Evolutionary conservation across 805 yeast species (phyloP).

Genomic region (Torulaspora franciscae): DNA sequence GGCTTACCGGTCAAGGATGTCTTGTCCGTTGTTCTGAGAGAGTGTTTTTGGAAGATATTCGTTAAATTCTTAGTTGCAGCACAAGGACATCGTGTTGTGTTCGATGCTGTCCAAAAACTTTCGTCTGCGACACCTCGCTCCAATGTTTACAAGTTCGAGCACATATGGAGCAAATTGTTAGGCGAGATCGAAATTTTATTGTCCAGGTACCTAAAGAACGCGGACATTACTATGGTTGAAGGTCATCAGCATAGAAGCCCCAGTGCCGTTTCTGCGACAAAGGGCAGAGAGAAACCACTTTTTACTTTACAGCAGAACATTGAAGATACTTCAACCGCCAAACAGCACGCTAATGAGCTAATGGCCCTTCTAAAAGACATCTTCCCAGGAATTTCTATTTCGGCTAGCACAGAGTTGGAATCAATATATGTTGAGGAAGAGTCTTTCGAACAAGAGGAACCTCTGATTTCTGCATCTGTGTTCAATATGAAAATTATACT

Average conservation of each 20-base stretch:
- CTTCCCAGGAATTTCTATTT: constrained; percentile 61
- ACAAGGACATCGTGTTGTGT: constrained; percentile 64
- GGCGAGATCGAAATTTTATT: constrained; percentile 24
- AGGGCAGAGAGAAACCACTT: constrained; percentile 14
- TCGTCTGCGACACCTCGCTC: constrained; percentile 24
- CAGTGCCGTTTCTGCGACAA: constrained; percentile 14
- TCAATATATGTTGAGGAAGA: constrained; percentile 58
- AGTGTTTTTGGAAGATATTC: constrained; percentile 68
- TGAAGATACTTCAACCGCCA: constrained; percentile 23
- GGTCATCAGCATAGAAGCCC: constrained; percentile 5
- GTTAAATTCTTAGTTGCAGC: constrained; percentile 55
- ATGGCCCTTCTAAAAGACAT: constrained; percentile 49
- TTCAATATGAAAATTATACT: constrained; percentile 75
- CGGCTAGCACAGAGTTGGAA: constrained; percentile 34
- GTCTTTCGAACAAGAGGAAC: constrained; percentile 52
- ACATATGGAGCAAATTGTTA: constrained; percentile 45
- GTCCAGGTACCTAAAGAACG: constrained; percentile 23
- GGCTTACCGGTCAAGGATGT: constrained; percentile 44
- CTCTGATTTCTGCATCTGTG: constrained; percentile 63
- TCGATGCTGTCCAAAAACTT: constrained; percentile 46
- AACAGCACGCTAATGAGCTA: constrained; percentile 40
- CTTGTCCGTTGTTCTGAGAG: constrained; percentile 54
- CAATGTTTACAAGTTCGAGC: constrained; percentile 36
- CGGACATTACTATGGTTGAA: constrained; percentile 8
- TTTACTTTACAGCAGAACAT: constrained; percentile 30